Base-by-base conservation (phyloP, 805 yeast genomes). In the Kluyveromyces siamensis region DNA sequence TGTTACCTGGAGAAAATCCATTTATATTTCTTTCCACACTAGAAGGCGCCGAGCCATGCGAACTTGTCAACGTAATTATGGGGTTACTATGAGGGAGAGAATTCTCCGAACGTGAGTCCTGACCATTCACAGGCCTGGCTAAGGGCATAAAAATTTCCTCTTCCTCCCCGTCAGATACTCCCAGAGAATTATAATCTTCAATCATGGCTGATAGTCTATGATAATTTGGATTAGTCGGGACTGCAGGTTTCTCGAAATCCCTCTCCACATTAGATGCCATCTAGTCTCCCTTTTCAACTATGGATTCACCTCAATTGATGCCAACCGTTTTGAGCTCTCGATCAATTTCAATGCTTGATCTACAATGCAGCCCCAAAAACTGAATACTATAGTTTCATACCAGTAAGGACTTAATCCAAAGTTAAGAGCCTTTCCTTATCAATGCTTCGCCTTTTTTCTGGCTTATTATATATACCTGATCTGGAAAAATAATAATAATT, bases 191-290 rank as follows among this genome's bases (percentile, higher is more conserved):
- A 40, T 43, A 43, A 17, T 43, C 33, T 27, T 62, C 65, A 9
- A 62, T 58, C 64, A 62, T 57, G 17, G 58, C 62, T 4, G 66
- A 58, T 7, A 62, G 56, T 40, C 60, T 53, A 45, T 62, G 55
- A 11, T 61, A 52, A 41, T 58, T 60, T 6, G 56, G 48, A 27
- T 54, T 25, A 53, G 48, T n/a, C 53, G 50, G n/a, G 52, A 47
- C 27, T 49, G 48, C 19, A 50, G 46, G 16, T 47, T 49, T 33
- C 14, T 17, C 45, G 21, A 33, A 13, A 14, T 14, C 25, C 18
- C 39, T 6, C 18, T 14, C 16, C 10, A n/a, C 39, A 33, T 38
- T 18, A 36, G 27, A 11, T 45, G 40, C 51, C 48, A 49, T 44
- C 19, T 45, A 21, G 5, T 30, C 37, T 30, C 42, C 21, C 18